These are phyloP conservation scores for Ganoderma multipileum DNA, from an alignment of 1,284 basidiomycete genomes.

Conservation along the genomic window DNA sequence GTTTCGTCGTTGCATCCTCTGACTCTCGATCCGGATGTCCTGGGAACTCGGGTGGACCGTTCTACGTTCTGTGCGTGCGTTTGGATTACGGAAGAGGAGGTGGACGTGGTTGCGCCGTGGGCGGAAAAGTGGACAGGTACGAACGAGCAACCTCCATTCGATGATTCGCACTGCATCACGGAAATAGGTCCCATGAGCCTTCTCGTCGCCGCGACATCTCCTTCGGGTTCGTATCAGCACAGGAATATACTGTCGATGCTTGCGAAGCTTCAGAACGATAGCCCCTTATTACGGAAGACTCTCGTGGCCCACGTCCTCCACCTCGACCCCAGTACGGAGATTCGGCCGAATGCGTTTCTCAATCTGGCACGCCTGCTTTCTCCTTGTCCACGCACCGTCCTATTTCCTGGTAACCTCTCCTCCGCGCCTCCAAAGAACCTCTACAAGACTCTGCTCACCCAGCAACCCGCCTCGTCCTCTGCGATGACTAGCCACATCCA, in stretches of 20 bases:
- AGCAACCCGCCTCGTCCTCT: conserved; percentile 19
- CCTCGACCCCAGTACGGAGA: conserved; percentile 43
- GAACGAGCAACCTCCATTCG: conserved; percentile 23
- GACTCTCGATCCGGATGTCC: conserved; percentile 36
- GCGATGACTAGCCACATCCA: conserved; percentile 23
- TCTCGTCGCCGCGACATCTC: conserved; percentile 50
- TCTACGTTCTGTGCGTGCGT: conserved; percentile 54
- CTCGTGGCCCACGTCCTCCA: conserved; percentile 60
- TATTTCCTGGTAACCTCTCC: conserved; percentile 57
- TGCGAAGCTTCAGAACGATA: conserved; percentile 34
- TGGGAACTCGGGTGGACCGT: conserved; percentile 27
- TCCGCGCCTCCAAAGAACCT: conserved; percentile 37
- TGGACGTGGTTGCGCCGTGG: conserved; percentile 47
- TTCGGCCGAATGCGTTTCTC: conserved; percentile 60
- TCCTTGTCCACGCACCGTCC: conserved; percentile 51
- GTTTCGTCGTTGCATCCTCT: conserved; percentile 36
- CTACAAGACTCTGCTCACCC: conserved; percentile 30
- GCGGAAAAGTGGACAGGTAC: conserved; percentile 57
- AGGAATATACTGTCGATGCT: conserved; percentile 27
- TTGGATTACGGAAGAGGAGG: conserved; percentile 50
- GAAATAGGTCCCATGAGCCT: conserved; percentile 60
- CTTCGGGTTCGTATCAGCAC: conserved; percentile 39
- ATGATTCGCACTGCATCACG: background rate
- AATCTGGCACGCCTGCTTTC: conserved; percentile 70
- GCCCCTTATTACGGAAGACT: conserved; percentile 37